Evolutionary conservation across 257 asterid genomes (phyloP).

Genomic region (Buddleja alternifolia): DNA sequence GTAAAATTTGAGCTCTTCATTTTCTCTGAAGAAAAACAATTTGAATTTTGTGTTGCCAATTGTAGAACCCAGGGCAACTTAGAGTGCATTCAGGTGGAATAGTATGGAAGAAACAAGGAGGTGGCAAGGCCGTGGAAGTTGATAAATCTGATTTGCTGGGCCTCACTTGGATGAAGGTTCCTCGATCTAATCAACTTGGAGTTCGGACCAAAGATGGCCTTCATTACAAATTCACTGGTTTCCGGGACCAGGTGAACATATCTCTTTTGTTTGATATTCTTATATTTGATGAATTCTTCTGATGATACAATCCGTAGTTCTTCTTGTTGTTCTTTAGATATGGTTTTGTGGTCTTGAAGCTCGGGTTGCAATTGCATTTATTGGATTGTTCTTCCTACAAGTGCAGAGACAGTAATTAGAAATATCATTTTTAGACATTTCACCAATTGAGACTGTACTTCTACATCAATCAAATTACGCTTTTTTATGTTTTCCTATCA

Average conservation of each 20-base stretch:
- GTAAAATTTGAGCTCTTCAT: neutral
- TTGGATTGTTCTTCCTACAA: neutral
- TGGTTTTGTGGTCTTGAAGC: slow-evolving; percentile 12
- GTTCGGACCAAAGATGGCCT: slow-evolving; percentile 89
- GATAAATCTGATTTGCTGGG: slow-evolving; percentile 74
- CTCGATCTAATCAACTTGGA: slow-evolving; percentile 89
- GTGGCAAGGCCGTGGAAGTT: slow-evolving; percentile 92
- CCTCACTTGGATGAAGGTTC: slow-evolving; percentile 95
- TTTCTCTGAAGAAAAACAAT: slow-evolving; percentile 4
- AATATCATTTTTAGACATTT: neutral
- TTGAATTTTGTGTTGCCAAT: slow-evolving; percentile 13
- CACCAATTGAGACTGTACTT: neutral
- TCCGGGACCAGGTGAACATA: slow-evolving; percentile 76
- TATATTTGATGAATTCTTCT: neutral
- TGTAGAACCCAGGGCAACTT: slow-evolving; percentile 90
- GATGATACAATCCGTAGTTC: neutral
- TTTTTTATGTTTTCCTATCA: slow-evolving; percentile 1
- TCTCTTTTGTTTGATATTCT: neutral
- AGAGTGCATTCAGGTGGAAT: slow-evolving; percentile 83
- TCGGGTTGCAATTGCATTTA: slow-evolving; percentile 10
- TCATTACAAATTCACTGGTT: slow-evolving; percentile 84
- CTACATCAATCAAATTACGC: neutral
- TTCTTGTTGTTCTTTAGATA: neutral
- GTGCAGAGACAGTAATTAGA: neutral
- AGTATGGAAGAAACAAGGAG: slow-evolving; percentile 94